Evolutionary conservation across 306 rosid species (phyloP), one percentile per base, ranked within the genome.

Genomic region (Cucumis melo): DNA sequence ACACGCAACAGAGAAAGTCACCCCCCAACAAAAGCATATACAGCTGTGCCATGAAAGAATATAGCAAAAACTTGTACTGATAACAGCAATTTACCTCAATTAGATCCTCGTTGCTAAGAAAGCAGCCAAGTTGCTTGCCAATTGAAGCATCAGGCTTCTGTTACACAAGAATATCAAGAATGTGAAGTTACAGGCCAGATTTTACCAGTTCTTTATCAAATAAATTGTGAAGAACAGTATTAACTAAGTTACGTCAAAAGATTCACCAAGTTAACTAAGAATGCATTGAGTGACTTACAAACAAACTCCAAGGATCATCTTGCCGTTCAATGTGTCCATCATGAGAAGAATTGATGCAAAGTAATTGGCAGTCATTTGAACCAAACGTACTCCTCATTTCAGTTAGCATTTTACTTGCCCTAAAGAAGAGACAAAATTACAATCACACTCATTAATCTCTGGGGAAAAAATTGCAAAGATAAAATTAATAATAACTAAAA

Each of bases 301-400:
- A 78, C 42, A 84, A 83, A 71, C 88, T 87, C 99, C 98, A 90
- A 73, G 93, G 97, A 84, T 89, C 85, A 78, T 84, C 89, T 82
- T 86, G 91, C 83, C 73, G 88, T 86, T 90, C 89, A 77, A 83
- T 83, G 36, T 73, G 62, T 73, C 83, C 88, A 77, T 86, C 92
- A 59, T 61, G 64, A 74, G 98, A 88, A 74, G 99, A 92, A 84
- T 95, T 95, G 74, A 95, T 89, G 76, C 90, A 88, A 72, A 95
- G 89, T 83, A 95, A 80, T 23, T 81, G 83, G 84, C 91, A 95
- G 75, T 88, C 93, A 79, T 79, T 85, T 51, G 93, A 32, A 50
- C 99, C 98, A 85, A 95, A 95, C 20, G 95, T 79, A 76, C 80
- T 87, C 90, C 85, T 87, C 98, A 92, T 92, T 62, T 95, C 97